Conservation (phyloP, 306 rosid genomes). For the Crotalaria pallida region DNA sequence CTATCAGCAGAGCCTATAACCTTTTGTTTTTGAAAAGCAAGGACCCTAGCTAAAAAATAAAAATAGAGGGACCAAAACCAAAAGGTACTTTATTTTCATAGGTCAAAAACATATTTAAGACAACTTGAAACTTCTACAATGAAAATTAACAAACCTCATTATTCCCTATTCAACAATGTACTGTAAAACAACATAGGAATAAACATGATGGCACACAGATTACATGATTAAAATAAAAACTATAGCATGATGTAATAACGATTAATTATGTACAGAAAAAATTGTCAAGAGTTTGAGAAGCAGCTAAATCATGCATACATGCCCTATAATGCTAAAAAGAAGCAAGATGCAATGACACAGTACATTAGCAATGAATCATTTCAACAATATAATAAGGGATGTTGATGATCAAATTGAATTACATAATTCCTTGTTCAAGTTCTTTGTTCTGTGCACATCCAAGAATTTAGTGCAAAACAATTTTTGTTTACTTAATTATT, state of each 20-base stretch:
- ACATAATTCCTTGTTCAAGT: not conserved
- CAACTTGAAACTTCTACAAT: not conserved
- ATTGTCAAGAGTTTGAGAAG: not conserved
- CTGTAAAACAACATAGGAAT: not conserved
- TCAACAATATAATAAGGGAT: not conserved
- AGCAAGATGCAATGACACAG: not conserved
- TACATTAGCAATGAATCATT: not conserved
- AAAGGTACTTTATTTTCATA: too few species aligned
- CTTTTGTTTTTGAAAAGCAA: too few species aligned
- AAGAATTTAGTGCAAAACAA: not conserved
- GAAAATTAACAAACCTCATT: not conserved
- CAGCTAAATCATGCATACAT: not conserved
- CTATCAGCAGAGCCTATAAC: too few species aligned
- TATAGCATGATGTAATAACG: not conserved
- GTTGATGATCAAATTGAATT: not conserved
- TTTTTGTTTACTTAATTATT: not conserved
- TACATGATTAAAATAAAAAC: not conserved
- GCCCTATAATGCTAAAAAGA: not conserved
- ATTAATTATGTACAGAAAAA: not conserved
- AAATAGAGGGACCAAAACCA: too few species aligned
- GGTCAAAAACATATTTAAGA: too few species aligned
- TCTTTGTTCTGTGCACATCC: not conserved
- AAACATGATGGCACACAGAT: not conserved
- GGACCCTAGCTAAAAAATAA: too few species aligned
- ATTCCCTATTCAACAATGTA: not conserved